phyloP scores from a whole-genome alignment of 2,329 filamentous ascomycete species.

The Pseudogymnoascus pannorum region DNA sequence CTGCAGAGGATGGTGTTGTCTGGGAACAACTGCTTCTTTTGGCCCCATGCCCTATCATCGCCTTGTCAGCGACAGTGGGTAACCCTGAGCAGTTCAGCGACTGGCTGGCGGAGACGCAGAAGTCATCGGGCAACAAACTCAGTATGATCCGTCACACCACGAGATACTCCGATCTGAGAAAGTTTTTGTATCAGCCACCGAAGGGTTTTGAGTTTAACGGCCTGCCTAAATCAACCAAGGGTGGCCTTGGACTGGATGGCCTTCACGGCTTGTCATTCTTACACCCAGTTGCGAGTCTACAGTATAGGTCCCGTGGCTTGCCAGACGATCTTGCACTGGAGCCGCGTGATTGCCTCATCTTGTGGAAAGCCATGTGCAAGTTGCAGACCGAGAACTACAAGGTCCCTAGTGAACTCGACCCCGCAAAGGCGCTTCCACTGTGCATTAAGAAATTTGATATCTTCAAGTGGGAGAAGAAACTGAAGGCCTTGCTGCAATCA shows the following conservation, averaged over 20 bases:
- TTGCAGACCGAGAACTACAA: slow-evolving; percentile 44
- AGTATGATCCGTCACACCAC: slow-evolving; percentile 61
- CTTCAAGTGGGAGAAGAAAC: slow-evolving; percentile 52
- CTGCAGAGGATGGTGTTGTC: slow-evolving; percentile 66
- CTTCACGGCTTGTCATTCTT: slow-evolving; percentile 39
- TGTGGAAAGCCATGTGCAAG: slow-evolving; percentile 59
- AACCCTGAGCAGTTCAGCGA: slow-evolving; percentile 63
- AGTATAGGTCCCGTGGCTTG: slow-evolving; percentile 53
- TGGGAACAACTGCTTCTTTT: slow-evolving; percentile 74
- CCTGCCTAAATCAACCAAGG: slow-evolving; percentile 27
- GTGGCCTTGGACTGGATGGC: slow-evolving; percentile 33
- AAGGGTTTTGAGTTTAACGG: slow-evolving; percentile 32
- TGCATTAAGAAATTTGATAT: slow-evolving; percentile 59
- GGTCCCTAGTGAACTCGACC: slow-evolving; percentile 44
- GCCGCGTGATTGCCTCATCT: slow-evolving; percentile 58
- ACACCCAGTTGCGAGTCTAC: slow-evolving; percentile 58
- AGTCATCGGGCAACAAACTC: slow-evolving; percentile 53
- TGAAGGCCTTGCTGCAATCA: slow-evolving; percentile 50
- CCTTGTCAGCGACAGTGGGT: slow-evolving; percentile 71
- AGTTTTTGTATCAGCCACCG: slow-evolving; percentile 57
- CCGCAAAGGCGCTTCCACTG: slow-evolving; percentile 40
- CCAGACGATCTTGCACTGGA: slow-evolving; percentile 64
- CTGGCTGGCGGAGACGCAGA: slow-evolving; percentile 61
- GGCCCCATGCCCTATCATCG: slow-evolving; percentile 70
- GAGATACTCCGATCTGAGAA: slow-evolving; percentile 71